Base-by-base conservation (phyloP, 495 filamentous ascomycete species). In the Halenospora varia region DNA sequence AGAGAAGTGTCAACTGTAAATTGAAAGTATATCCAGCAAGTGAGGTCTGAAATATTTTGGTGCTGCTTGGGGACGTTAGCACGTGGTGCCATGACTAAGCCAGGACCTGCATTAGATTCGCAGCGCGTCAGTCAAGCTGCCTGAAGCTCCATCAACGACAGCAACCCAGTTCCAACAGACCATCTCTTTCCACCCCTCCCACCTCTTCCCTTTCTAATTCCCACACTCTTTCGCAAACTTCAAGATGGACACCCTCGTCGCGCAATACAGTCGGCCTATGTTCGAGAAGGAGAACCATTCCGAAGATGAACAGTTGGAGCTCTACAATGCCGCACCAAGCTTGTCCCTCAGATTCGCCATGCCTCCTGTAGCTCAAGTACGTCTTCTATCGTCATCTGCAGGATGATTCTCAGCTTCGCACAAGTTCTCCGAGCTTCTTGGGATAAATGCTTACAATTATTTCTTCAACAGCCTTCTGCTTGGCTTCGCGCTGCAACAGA, bases 401-500 rank as follows among this genome's bases (percentile, higher is more conserved):
- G 13, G 6, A 4, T 35, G 6, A 35, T 42, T 41, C 19, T 39
- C 18, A 17, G 9, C 6, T 20, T 62, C 26, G n/a, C n/a, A 57
- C 41, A 13, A 15, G 20, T 58, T 57, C 51, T 61, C 46, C 25
- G 22, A 17, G 55, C 59, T 59, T 15, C 19, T 18, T n/a, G 17
- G 13, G 53, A 51, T 10, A 15, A 22, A 29, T 10, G 58, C 49
- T 48, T 53, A 51, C 55, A 52, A 46, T 61, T 65, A 48, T 59
- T 55, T 23, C 26, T 40, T 26, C 57, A 66, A n/a, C 61, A 95
- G 89, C 85, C 86, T 51, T 85, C 90, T 35, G 83, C 91, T 56
- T 98, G 93, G 85, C 91, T 98, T 67, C 93, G 94, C 70, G 89
- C 95, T 50, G 90, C 88, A 75, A 96, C 94, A 61, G 94, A 98